Evolutionary conservation across 78 protist species (phyloP), one percentile per base, ranked within the genome.

Genomic region (Dictyostelium intermedium): DNA sequence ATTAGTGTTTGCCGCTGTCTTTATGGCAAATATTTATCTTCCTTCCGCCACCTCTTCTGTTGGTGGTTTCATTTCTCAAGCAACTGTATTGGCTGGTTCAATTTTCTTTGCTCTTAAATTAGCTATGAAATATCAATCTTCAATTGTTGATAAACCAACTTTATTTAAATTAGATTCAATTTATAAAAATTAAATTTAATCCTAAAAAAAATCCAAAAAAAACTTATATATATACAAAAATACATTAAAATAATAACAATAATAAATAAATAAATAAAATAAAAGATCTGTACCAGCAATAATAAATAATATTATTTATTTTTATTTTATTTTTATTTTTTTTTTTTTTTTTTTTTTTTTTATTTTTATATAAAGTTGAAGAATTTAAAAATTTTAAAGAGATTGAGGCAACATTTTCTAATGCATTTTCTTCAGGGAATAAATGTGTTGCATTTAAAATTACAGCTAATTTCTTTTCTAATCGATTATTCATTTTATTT

Each of bases 131-230:
- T 56, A 56, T 56, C 70, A 82, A 56, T 11, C 32, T 32, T 14
- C 11, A 82, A 82, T 82, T 0, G 86, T 82, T 20, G 86, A 82
- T 82, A 82, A 82, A 82, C 86, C 86, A 56, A 82, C 76, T 20
- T 60, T 82, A 56, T 82, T 82, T 34, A 20, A 35, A 82, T 56
- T 82, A 20, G 86, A 82, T 27, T 56, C 76, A 16, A n/a, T 20
- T 56, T 82, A 82, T 56, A 34, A 32, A 50, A 50, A 76, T 2
- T 39, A 41, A 76, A 76, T n/a, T n/a, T n/a, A n/a, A n/a, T n/a
- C n/a, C n/a, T n/a, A 4, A 72, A 14, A 72, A 30, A 72, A 61
- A n/a, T n/a, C n/a, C n/a, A n/a, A 61, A 50, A 50, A 16, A 50
- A 50, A 41, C 45, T n/a, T n/a, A n/a, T n/a, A n/a, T n/a, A n/a